Percentiles rank a stretch among this genome's conserved stretches.
phyloP scores from a whole-genome alignment of 2,329 filamentous ascomycete genomes.

The Penicillium sp. region DNA sequence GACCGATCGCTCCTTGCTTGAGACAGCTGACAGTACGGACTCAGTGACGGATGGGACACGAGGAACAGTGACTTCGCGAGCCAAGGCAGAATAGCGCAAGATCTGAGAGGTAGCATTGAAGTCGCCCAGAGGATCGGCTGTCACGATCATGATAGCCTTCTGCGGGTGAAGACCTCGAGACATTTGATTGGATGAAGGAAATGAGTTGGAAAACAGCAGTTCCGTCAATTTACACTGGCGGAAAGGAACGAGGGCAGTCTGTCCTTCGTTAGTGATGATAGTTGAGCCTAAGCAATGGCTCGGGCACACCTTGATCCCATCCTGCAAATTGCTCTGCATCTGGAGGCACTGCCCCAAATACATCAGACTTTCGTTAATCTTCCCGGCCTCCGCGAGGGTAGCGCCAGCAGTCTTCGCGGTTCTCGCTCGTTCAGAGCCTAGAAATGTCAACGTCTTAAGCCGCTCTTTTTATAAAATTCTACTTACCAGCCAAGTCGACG shows the following conservation, averaged over 20 bases:
- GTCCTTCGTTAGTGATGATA: constrained; percentile 16
- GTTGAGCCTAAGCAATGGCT: neutral
- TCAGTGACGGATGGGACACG: constrained; percentile 77
- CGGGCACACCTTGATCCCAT: constrained; percentile 63
- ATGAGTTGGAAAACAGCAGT: constrained; percentile 82
- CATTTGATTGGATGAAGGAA: constrained; percentile 56
- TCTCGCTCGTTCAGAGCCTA: constrained; percentile 78
- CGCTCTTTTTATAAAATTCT: neutral
- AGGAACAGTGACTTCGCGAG: constrained; percentile 86
- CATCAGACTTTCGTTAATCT: constrained; percentile 98
- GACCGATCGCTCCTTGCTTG: constrained; percentile 30
- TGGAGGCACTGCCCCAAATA: constrained; percentile 95
- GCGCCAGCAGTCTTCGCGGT: constrained; percentile 92
- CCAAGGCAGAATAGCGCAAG: constrained; percentile 85
- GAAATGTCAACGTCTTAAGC: neutral
- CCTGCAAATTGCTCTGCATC: constrained; percentile 78
- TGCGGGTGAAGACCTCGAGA: constrained; percentile 64
- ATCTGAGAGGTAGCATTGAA: constrained; percentile 98
- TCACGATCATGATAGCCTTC: constrained; percentile 92
- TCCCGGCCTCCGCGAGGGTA: constrained; percentile 89
- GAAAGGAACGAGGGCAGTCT: constrained; percentile 72
- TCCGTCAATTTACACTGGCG: constrained; percentile 82
- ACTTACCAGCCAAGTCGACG: constrained; percentile 76
- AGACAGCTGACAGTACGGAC: constrained; percentile 52
- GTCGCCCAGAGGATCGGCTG: constrained; percentile 85